phyloP scores from a whole-genome alignment of 352 stramenopile species.

The Peronospora belbahrii region DNA sequence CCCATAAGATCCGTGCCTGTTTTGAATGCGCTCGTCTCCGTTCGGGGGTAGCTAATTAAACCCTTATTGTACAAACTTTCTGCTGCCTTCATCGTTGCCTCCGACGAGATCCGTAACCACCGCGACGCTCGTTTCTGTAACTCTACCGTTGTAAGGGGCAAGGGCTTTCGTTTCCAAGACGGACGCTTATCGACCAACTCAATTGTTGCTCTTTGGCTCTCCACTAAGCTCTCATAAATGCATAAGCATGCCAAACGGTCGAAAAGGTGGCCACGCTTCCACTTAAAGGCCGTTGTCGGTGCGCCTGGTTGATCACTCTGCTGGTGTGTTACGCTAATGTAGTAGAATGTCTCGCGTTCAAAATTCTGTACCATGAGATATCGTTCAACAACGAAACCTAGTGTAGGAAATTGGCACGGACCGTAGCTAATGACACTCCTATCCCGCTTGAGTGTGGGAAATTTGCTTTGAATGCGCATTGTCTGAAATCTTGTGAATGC shows the following conservation, averaged over 20 bases:
- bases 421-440: constrained; percentile 96
- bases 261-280: constrained; percentile 93
- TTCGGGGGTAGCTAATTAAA: constrained; percentile 97
- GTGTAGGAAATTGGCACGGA: constrained; percentile 99
- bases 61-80: constrained; percentile 97
- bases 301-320: constrained; percentile 37
- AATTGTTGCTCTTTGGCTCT: constrained; percentile 54
- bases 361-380: constrained; percentile 95
- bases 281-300: constrained; percentile 89
- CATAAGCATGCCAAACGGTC: constrained; percentile 90
- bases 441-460: constrained; percentile 62
- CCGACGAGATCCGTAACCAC: constrained; percentile 93
- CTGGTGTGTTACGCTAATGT: constrained; percentile 85
- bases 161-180: constrained; percentile 92
- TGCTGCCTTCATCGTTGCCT: constrained; percentile 94
- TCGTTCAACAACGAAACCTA: constrained; percentile 94
- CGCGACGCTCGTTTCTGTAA: constrained; percentile 95
- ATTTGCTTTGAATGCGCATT: constrained; percentile 84
- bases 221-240: constrained; percentile 86
- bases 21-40: constrained; percentile 99
- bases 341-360: constrained; percentile 94
- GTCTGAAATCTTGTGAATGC: constrained; percentile 95
- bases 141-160: constrained; percentile 98
- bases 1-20: constrained; percentile 85
- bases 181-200: constrained; percentile 61